Base-by-base conservation (phyloP, 306 rosid genomes). In the Rosa lucieae region DNA sequence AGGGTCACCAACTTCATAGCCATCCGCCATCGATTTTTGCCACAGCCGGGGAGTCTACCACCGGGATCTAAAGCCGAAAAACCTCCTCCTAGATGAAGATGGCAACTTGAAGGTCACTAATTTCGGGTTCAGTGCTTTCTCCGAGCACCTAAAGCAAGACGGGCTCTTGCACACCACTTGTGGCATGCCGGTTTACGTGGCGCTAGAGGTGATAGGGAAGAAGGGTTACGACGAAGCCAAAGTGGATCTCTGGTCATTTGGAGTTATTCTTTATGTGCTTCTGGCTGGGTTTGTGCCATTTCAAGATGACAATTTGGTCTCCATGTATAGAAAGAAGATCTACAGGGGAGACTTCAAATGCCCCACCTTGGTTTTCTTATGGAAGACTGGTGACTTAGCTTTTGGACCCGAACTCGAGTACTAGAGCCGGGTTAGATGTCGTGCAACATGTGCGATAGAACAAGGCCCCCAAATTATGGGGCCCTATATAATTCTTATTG, bases 31-130 rank as follows among this genome's bases (percentile, higher is more conserved):
- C 10, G 99, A 95, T 72, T 95, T 93, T 84, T 95, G 99, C 81
- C 99, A 95, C 62, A 92, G 97, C 82, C 94, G 99, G 21, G 94
- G 99, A 0, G 99, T 93, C 63, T 93, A 84, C 86, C 99, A 95
- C 92, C 92, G 99, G 0, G 99, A 95, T 48, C 89, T 95, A 23
- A 95, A 95, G 70, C 99, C 99, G 44, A 98, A 95, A 72, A 95
- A 95, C 56, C 90, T 95, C 12, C 96, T 95, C 8, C 86, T 95
- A 2, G 98, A 89, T 23, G 96, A 93, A 12, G 79, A 88, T 2
- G 98, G 99, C 0, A 88, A 91, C 55, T 84, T 95, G 5, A 95
- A 93, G 21, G 98, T 95, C 8, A 91, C 99, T 1, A 98, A 95
- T 23, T 95, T 95, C 11, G 99, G 99, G 0, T 91, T 92, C 65